Conservation (phyloP, 208 protist species). For the Leishmania arabica region DNA sequence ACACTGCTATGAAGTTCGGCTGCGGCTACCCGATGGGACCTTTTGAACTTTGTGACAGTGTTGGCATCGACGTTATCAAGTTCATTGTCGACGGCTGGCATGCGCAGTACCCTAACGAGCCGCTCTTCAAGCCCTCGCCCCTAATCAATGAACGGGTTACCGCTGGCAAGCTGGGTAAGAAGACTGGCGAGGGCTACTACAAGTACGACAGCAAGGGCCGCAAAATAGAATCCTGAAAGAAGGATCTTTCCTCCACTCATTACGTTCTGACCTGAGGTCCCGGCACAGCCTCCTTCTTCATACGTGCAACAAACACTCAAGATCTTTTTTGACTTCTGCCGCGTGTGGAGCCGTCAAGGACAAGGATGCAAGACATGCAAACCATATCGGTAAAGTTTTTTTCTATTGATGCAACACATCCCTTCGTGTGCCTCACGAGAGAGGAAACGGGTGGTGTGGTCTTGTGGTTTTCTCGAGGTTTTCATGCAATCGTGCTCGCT, state of each 20-base stretch:
- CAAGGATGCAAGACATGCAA: neutral
- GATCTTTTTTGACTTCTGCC: neutral
- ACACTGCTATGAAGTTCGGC: constrained; percentile 90
- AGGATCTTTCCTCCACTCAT: neutral
- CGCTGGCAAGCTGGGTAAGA: constrained; percentile 81
- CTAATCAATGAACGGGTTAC: constrained; percentile 62
- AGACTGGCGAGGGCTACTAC: constrained; percentile 91
- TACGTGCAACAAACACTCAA: neutral
- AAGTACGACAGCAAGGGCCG: constrained; percentile 58
- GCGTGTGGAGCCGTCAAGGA: neutral
- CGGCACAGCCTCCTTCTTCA: neutral
- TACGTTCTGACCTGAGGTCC: neutral
- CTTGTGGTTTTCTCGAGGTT: neutral
- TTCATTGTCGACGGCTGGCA: constrained; percentile 80
- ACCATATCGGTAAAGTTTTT: neutral
- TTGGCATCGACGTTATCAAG: constrained; percentile 76
- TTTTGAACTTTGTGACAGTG: constrained; percentile 78
- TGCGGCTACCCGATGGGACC: constrained; percentile 92
- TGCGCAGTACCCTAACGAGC: constrained; percentile 54
- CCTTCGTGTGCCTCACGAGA: neutral
- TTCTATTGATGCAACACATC: neutral
- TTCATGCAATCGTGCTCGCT: neutral
- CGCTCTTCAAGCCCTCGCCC: constrained; percentile 61
- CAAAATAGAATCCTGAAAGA: constrained; percentile 11
- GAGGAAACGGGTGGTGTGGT: neutral